These are phyloP conservation scores for Pseudopediastrum boryanum DNA, from an alignment of 139 green algal species.

Conservation along the genomic window DNA sequence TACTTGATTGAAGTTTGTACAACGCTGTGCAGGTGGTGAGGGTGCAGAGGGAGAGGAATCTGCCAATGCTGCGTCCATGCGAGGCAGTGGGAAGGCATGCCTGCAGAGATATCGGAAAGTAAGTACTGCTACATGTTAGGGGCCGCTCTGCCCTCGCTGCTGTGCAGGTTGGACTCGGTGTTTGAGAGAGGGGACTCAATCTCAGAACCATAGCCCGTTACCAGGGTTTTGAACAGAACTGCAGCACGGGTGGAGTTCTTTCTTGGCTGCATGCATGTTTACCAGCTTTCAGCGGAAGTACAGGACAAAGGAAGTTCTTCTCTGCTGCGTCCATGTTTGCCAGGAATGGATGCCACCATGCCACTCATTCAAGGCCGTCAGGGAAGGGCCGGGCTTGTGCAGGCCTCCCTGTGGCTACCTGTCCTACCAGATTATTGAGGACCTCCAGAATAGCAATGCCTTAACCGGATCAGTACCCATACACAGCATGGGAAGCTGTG, in stretches of 20 bases:
- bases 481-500: neutral
- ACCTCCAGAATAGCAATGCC: neutral
- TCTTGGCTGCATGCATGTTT: neutral
- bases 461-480: neutral
- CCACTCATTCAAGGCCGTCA: neutral
- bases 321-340: neutral
- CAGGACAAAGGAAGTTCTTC: neutral
- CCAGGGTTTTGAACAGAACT: neutral
- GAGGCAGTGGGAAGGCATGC: slow-evolving; percentile 66
- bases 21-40: neutral
- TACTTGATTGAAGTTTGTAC: neutral
- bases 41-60: neutral
- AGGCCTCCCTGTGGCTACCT: neutral
- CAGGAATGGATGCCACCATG: neutral
- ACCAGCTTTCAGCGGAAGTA: neutral
- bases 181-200: neutral
- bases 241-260: neutral
- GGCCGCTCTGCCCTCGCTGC: neutral
- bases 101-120: slow-evolving; percentile 75
- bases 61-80: neutral
- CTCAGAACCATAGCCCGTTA: neutral
- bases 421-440: neutral
- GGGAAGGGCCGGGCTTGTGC: too few relatives aligned
- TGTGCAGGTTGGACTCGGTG: neutral
- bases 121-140: neutral